phyloP scores from a whole-genome alignment of 306 rosid genomes.

The Fragaria nilgerrensis region DNA sequence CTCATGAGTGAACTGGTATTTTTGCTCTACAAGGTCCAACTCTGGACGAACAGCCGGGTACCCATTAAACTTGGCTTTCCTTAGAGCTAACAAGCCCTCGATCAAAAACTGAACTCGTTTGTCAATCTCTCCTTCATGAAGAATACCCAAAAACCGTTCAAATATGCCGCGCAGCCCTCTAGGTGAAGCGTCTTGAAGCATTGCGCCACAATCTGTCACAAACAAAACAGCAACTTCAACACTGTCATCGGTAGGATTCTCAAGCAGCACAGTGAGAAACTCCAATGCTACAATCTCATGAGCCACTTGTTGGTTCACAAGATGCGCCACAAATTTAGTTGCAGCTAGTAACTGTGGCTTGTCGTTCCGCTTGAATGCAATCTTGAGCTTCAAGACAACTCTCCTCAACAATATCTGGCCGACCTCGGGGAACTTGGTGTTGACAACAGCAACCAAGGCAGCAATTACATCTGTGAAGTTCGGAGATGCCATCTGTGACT shows the following conservation, averaged over 20 bases:
- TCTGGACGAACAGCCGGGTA: constrained; percentile 43
- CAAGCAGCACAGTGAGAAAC: constrained; percentile 63
- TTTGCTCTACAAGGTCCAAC: constrained; percentile 37
- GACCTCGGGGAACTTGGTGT: constrained; percentile 85
- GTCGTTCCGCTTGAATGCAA: constrained; percentile 90
- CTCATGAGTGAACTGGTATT: constrained; percentile 40
- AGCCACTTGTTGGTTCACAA: constrained; percentile 79
- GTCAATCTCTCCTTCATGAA: constrained; percentile 65
- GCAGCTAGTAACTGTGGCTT: constrained; percentile 75
- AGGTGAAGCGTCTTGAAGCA: constrained; percentile 63
- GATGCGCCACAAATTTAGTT: constrained; percentile 71
- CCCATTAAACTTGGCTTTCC: constrained; percentile 66
- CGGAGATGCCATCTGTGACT: constrained; percentile 94
- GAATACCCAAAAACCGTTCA: constrained; percentile 74
- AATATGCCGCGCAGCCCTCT: constrained; percentile 67
- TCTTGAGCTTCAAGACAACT: constrained; percentile 79
- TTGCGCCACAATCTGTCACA: constrained; percentile 77
- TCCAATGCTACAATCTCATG: constrained; percentile 72
- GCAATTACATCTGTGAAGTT: constrained; percentile 85
- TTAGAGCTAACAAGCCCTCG: constrained; percentile 68
- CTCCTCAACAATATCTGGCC: constrained; percentile 82
- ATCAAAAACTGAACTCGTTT: constrained; percentile 66
- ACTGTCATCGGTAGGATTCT: constrained; percentile 69
- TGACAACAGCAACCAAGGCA: constrained; percentile 84
- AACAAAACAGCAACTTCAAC: constrained; percentile 83